Percentiles rank a stretch among this genome's conserved stretches.
These are phyloP conservation scores for sorghum (Sorghum bicolor) DNA, from an alignment of 176 grass and related monocot genomes.

Conservation along the genomic window DNA sequence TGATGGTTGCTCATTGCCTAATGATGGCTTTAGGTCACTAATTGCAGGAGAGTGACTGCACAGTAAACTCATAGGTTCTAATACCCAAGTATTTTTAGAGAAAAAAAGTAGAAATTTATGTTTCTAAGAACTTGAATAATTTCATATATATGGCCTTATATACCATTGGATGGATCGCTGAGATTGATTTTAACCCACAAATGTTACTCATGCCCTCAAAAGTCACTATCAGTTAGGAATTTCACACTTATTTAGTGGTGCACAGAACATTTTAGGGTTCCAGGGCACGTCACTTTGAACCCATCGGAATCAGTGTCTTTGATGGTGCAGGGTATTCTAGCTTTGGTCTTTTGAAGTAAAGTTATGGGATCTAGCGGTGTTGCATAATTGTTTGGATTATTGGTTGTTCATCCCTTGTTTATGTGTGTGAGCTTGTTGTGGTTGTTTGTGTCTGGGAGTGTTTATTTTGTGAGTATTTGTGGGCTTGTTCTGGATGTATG, in stretches of 20 bases:
- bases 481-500: too few relatives aligned
- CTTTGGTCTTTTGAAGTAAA: too few relatives aligned
- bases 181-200: neutral
- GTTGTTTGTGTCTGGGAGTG: too few relatives aligned
- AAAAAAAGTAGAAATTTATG: neutral
- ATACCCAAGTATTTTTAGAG: neutral
- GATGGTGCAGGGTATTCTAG: too few relatives aligned
- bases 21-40: neutral
- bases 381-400: too few relatives aligned
- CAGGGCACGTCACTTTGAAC: neutral
- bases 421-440: too few relatives aligned
- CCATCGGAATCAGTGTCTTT: too few relatives aligned
- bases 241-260: neutral
- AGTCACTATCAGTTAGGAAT: neutral
- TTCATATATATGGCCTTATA: neutral
- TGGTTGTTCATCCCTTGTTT: too few relatives aligned
- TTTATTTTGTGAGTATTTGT: too few relatives aligned
- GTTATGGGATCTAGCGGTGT: too few relatives aligned
- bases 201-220: neutral
- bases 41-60: neutral
- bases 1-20: slow-evolving; percentile 7
- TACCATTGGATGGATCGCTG: neutral
- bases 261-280: neutral
- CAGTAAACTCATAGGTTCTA: neutral
- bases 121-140: neutral